phyloP scores from a whole-genome alignment of 768 basidiomycete species.

The Gelatoporia subvermispora region DNA sequence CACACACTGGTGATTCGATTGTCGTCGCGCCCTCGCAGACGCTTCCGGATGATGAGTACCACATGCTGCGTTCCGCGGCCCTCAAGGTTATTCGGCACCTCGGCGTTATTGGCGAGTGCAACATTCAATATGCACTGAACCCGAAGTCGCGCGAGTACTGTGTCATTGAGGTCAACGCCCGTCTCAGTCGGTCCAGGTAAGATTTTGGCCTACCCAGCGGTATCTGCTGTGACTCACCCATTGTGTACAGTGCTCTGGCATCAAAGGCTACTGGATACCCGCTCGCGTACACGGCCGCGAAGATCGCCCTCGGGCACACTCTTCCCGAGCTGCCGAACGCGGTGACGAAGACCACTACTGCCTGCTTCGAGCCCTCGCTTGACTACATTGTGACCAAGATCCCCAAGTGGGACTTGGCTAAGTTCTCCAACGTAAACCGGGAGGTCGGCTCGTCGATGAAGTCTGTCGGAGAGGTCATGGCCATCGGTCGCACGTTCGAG shows the following conservation, averaged over 20 bases:
- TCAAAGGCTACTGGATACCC: slow-evolving; percentile 99
- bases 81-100: slow-evolving; percentile 86
- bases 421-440: slow-evolving; percentile 92
- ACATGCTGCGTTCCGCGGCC: slow-evolving; percentile 97
- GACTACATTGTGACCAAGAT: slow-evolving; percentile 99
- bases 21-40: slow-evolving; percentile 99
- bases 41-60: slow-evolving; percentile 94
- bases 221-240: slow-evolving; percentile 6
- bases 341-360: slow-evolving; percentile 98
- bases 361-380: slow-evolving; percentile 97
- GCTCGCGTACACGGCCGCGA: slow-evolving; percentile 97
- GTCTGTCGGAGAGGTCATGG: slow-evolving; percentile 99
- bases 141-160: slow-evolving; percentile 91
- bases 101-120: slow-evolving; percentile 91
- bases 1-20: slow-evolving; percentile 98
- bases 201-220: not conserved
- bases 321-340: slow-evolving; percentile 98
- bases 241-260: slow-evolving; percentile 69
- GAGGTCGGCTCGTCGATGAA: slow-evolving; percentile 98
- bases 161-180: slow-evolving; percentile 97
- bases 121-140: slow-evolving; percentile 98
- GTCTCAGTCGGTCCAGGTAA: slow-evolving; percentile 83
- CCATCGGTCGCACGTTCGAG: slow-evolving; percentile 98
- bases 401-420: slow-evolving; percentile 98
- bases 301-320: slow-evolving; percentile 96